Evolutionary conservation across 179 eudicot genomes (phyloP).

Genomic region (Amaranthus tricolor): DNA sequence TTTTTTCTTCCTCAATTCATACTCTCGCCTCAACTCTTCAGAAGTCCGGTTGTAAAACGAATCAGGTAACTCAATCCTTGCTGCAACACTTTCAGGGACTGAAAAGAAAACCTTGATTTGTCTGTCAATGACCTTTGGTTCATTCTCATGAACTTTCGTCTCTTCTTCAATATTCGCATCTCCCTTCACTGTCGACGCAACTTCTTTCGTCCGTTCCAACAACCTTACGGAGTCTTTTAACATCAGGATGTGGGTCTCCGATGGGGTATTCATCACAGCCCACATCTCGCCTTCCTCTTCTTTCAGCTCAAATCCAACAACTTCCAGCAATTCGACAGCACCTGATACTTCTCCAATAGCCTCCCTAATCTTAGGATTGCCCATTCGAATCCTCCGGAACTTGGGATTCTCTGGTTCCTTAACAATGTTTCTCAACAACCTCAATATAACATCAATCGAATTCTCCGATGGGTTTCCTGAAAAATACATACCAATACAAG

Average conservation of each 20-base stretch:
- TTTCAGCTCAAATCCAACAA: conserved; percentile 69
- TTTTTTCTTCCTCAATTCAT: conserved; percentile 74
- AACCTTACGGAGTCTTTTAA: conserved; percentile 45
- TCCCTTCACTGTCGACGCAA: conserved; percentile 28
- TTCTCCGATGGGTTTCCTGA: conserved; percentile 72
- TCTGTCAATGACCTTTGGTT: conserved; percentile 48
- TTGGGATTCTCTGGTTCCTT: conserved; percentile 79
- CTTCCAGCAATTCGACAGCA: conserved; percentile 76
- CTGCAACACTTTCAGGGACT: conserved; percentile 75
- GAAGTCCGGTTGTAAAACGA: conserved; percentile 69
- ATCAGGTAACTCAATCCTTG: conserved; percentile 79
- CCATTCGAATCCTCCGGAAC: conserved; percentile 76
- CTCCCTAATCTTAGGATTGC: conserved; percentile 92
- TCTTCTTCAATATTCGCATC: conserved; percentile 48
- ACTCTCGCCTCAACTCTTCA: conserved; percentile 82
- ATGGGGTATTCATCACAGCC: conserved; percentile 83
- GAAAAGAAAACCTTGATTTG: conserved; percentile 90
- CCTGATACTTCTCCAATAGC: conserved; percentile 75
- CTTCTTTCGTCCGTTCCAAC: conserved; percentile 43
- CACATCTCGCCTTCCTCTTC: conserved; percentile 91
- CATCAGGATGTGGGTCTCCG: conserved; percentile 36
- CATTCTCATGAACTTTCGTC: conserved; percentile 32
- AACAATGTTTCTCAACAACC: conserved; percentile 63
- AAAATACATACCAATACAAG: conserved; percentile 54
- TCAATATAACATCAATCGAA: conserved; percentile 60